Evolutionary conservation across 495 filamentous ascomycete species (phyloP), one percentile per base, ranked within the genome.

Genomic region (Talaromyces liani): DNA sequence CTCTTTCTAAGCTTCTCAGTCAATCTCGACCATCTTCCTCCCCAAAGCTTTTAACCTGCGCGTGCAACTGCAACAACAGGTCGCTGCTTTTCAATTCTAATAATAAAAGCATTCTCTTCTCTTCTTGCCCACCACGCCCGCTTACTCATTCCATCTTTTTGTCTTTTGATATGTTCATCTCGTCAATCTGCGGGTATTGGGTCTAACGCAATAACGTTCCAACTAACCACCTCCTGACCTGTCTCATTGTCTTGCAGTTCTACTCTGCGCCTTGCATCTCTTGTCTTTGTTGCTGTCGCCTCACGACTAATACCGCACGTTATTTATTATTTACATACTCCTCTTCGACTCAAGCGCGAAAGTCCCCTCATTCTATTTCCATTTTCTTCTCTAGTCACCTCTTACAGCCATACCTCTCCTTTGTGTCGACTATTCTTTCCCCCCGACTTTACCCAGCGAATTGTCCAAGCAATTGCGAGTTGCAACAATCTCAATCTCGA

Each of bases 221-320:
- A 5, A 54, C 49, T 27, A 54, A 54, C n/a, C 16, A 14, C 57
- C 57, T 59, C 58, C 31, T 34, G 58, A 60, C 58, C 58, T 33
- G 31, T 60, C 58, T 47, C 34, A 39, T 59, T 39, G 57, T 59
- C 57, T n/a, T 53, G 60, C 41, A 53, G 60, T 25, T 4, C 53
- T 51, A 6, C 25, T 39, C 47, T 53, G 41, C 41, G 29, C 60
- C 60, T 62, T 62, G 60, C 60, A 34, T 62, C 45, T 22, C 14
- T 25, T 56, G 34, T 47, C 34, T 49, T 33, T 60, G 34, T 29
- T 60, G 8, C 34, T 60, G 16, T 41, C 22, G 14, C 57, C 33
- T 60, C 34, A 57, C 54, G n/a, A 18, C n/a, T 20, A 6, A 49
- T 49, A 20, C 53, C 29, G 36, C 27, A 25, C 22, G 27, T 56